Evolutionary conservation across 139 green algal genomes (phyloP).

Genomic region (Tetraselmis striata): DNA sequence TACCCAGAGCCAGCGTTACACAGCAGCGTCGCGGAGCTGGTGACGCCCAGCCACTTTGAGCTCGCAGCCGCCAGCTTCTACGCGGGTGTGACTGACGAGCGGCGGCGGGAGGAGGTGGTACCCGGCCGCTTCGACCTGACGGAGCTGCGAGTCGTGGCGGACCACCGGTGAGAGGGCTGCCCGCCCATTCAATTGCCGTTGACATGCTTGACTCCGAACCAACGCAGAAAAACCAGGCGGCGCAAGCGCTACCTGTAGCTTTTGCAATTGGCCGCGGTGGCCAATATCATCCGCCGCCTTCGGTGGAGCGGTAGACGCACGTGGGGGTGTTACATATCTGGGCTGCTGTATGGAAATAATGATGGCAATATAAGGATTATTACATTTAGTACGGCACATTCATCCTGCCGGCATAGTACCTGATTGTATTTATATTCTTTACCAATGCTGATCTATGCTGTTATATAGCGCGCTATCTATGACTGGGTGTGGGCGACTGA

Average conservation of each 20-base stretch:
- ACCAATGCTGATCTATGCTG: too few relatives aligned
- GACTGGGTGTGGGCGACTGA: background rate
- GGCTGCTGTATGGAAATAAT: too few relatives aligned
- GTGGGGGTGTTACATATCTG: too few relatives aligned
- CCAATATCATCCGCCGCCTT: background rate
- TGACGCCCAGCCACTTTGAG: background rate
- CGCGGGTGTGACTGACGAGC: background rate
- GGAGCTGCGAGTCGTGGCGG: background rate
- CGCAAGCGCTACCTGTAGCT: too few relatives aligned
- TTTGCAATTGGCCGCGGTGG: too few relatives aligned
- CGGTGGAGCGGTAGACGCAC: background rate
- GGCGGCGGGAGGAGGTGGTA: background rate
- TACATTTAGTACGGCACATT: background rate
- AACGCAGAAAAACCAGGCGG: background rate
- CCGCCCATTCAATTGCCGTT: background rate
- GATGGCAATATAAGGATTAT: background rate
- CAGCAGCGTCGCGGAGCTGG: too few relatives aligned
- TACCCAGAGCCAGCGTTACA: too few relatives aligned
- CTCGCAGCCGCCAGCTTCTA: background rate
- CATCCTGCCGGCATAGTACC: too few relatives aligned
- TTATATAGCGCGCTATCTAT: too few relatives aligned
- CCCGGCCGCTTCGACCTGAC: background rate
- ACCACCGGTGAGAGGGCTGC: background rate
- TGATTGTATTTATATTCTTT: too few relatives aligned
- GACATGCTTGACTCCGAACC: background rate